These are phyloP conservation scores for Boechera divaricarpa DNA, from an alignment of 345 rosid genomes.

Conservation along the genomic window DNA sequence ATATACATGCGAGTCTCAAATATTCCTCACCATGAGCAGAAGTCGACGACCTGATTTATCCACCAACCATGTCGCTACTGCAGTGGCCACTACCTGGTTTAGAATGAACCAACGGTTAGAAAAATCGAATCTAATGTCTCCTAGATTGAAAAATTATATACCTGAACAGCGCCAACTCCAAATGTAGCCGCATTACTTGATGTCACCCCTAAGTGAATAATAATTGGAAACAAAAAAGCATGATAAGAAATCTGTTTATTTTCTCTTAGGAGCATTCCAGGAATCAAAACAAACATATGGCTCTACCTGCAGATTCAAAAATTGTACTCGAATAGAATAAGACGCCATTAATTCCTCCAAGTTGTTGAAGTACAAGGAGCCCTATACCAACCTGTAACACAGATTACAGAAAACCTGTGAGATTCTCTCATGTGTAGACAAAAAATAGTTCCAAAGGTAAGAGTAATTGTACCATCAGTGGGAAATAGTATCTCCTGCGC, in stretches of 20 bases:
- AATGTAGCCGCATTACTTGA: conserved; percentile 76
- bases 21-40: conserved; percentile 72
- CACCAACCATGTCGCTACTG: conserved; percentile 78
- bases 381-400: conserved; percentile 85
- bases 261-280: conserved; percentile 17
- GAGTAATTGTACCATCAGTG: conserved; percentile 64
- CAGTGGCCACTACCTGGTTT: conserved; percentile 82
- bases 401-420: conserved; percentile 15
- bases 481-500: conserved; percentile 95
- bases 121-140: neutral
- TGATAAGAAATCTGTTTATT: conserved; percentile 6
- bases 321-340: conserved; percentile 91
- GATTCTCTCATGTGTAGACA: conserved; percentile 14
- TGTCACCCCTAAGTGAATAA: conserved; percentile 58
- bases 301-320: conserved; percentile 79
- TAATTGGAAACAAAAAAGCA: conserved; percentile 6
- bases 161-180: conserved; percentile 88
- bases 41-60: conserved; percentile 91
- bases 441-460: conserved; percentile 22
- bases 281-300: conserved; percentile 9
- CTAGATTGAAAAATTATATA: conserved; percentile 37
- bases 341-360: conserved; percentile 91
- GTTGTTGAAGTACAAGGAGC: conserved; percentile 85
- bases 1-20: neutral
- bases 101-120: conserved; percentile 7